These are phyloP conservation scores for Bertia moriformis DNA, from an alignment of 2,329 filamentous ascomycete species.

Conservation along the genomic window DNA sequence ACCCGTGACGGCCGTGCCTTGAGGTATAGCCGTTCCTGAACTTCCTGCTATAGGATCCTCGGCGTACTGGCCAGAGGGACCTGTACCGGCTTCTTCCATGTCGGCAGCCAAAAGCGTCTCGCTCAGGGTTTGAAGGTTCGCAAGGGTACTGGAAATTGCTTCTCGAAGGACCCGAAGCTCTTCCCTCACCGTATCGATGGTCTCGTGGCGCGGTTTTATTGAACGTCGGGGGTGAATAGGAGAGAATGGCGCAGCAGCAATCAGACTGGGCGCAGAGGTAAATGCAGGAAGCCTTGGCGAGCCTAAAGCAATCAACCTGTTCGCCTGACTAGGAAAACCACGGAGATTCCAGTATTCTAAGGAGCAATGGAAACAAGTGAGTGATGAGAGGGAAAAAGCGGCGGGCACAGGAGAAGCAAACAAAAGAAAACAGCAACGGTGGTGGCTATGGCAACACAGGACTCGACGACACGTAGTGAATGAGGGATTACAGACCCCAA, in stretches of 20 bases:
- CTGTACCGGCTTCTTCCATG: too few species aligned
- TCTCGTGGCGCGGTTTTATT: constrained; percentile 2
- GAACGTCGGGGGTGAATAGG: neutral
- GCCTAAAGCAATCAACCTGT: neutral
- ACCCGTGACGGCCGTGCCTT: too few species aligned
- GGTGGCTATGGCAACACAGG: neutral
- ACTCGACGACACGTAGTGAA: neutral
- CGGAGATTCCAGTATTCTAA: constrained; percentile 6
- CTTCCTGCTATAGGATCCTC: too few species aligned
- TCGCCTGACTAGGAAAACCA: neutral
- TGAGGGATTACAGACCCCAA: constrained; percentile 5
- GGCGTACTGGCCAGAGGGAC: too few species aligned
- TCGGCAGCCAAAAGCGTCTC: constrained; percentile 7
- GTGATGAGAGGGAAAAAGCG: constrained; percentile 3
- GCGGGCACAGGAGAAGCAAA: constrained; percentile 3
- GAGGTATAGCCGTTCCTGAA: too few species aligned
- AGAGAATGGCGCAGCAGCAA: too few species aligned
- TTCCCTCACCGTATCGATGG: constrained; percentile 5
- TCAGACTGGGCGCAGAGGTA: constrained; percentile 3
- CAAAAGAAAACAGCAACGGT: neutral
- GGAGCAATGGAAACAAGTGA: constrained; percentile 4
- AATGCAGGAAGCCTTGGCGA: neutral
- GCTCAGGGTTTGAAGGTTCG: neutral
- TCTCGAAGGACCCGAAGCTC: constrained; percentile 2
- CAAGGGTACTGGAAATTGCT: neutral